phyloP scores from a whole-genome alignment of 345 rosid species.

The Nasturtium officinale region DNA sequence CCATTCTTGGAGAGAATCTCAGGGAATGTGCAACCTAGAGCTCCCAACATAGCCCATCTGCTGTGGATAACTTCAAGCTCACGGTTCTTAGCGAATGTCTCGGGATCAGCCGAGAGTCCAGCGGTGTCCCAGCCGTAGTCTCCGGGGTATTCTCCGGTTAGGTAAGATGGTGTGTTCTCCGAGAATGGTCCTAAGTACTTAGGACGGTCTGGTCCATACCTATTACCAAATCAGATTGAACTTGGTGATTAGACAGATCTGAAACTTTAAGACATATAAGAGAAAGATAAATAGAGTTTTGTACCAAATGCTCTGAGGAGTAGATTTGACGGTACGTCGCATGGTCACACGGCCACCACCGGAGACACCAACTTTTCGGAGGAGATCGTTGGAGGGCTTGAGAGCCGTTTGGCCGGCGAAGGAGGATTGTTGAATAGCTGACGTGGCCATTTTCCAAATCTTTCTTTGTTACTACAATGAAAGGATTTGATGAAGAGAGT shows the following conservation, averaged over 20 bases:
- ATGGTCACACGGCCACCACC: constrained; percentile 71
- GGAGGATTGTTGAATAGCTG: constrained; percentile 81
- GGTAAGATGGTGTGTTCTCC: constrained; percentile 88
- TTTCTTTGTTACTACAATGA: background rate
- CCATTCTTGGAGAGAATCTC: constrained; percentile 84
- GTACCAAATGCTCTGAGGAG: constrained; percentile 89
- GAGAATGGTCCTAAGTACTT: constrained; percentile 97
- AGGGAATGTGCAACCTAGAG: constrained; percentile 90
- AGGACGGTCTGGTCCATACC: constrained; percentile 99
- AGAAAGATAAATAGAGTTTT: background rate
- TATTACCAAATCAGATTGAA: constrained; percentile 37
- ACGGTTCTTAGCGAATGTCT: constrained; percentile 96
- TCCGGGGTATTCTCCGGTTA: constrained; percentile 92
- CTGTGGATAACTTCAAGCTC: constrained; percentile 95
- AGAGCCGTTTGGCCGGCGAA: constrained; percentile 76
- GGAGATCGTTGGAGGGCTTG: constrained; percentile 68
- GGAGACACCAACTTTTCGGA: constrained; percentile 64
- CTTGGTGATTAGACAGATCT: constrained; percentile 1
- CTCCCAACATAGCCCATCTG: constrained; percentile 99
- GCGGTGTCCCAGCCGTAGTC: constrained; percentile 99
- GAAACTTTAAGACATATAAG: background rate
- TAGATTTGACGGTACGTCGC: constrained; percentile 82
- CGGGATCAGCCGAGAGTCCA: constrained; percentile 91
- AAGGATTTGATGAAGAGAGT: constrained; percentile 1
- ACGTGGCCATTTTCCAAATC: constrained; percentile 65